Conservation (phyloP, 1,284 basidiomycete species). For the Hymenochaete sp. region DNA sequence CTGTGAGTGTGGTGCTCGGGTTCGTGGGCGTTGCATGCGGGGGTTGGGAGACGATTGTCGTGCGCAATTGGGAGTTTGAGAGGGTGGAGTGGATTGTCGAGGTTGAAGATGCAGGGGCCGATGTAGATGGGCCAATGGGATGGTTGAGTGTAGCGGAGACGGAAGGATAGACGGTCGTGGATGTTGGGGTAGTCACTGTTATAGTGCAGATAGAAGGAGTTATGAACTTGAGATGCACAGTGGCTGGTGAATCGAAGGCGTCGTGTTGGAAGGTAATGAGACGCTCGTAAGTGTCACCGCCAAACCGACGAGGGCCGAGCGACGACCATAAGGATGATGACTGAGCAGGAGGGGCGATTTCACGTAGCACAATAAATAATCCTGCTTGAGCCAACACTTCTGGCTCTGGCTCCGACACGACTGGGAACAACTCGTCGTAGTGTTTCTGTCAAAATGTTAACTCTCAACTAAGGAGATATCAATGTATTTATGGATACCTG, state of each 20-base stretch:
- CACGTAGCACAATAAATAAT: constrained; percentile 64
- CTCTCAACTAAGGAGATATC: too few species aligned
- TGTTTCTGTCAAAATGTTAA: constrained; percentile 51
- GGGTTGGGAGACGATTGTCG: constrained; percentile 67
- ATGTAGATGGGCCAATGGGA: too few species aligned
- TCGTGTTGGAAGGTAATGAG: constrained; percentile 47
- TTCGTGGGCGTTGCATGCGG: constrained; percentile 35
- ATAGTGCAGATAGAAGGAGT: constrained; percentile 45
- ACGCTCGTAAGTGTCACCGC: constrained; percentile 60
- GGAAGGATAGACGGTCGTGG: constrained; percentile 36
- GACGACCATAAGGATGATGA: constrained; percentile 56
- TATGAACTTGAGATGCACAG: constrained; percentile 40
- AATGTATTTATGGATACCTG: constrained; percentile 35
- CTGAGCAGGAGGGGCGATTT: constrained; percentile 32
- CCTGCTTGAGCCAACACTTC: constrained; percentile 72
- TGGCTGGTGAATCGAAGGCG: constrained; percentile 26
- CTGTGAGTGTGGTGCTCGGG: constrained; percentile 39
- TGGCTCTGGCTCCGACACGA: constrained; percentile 44
- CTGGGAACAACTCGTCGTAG: constrained; percentile 66
- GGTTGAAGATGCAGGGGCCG: constrained; percentile 33
- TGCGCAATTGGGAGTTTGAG: constrained; percentile 36
- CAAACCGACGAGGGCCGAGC: constrained; percentile 65
- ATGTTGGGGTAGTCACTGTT: constrained; percentile 32
- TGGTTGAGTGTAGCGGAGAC: constrained; percentile 52
- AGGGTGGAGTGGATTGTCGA: constrained; percentile 39